Evolutionary conservation across 768 basidiomycete species (phyloP), one percentile per base, ranked within the genome.

Genomic region (Pleurotus djamor): DNA sequence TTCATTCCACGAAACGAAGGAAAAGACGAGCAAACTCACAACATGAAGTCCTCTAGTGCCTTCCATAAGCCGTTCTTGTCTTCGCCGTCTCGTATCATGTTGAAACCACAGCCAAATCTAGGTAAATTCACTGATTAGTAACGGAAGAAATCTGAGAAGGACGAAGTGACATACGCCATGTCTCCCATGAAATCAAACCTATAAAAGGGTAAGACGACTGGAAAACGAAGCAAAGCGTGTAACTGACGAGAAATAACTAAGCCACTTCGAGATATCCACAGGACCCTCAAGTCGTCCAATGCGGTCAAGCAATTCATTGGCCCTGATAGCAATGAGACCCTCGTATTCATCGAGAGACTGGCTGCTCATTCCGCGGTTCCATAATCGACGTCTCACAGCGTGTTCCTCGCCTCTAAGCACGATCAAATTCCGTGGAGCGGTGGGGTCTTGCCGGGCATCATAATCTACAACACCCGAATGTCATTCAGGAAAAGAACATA

Each of bases 281-380:
- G 72, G 52, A 5, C 67, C 65, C 51, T 66, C 44, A 60, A 72
- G 59, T 16, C 67, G 59, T 28, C 68, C 65, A 28, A 82, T 61
- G 5, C 63, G 59, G 7, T 78, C 77, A 8, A 79, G 69, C 1
- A 84, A 71, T 60, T 83, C 79, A 1, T 62, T 59, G 3, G 71
- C 74, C 12, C 81, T 65, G 16, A 65, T 65, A 1, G 68, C 67
- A 17, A 83, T 65, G 2, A 78, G 64, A 0, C 65, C 61, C 59
- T 81, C 75, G 57, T 83, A 84, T 13, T 76, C 79, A 63, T 78
- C 79, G 38, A 85, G 61, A 2, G 82, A 76, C 3, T 68, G 60
- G 12, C 75, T 74, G 49, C 69, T 81, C 68, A 84, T 76, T 0
- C 75, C 83, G 21, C 80, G 71, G n/a, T 76, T 77, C 83, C 83